Base-by-base conservation (phyloP, 805 yeast genomes). In the Wickerhamiella occidentalis region DNA sequence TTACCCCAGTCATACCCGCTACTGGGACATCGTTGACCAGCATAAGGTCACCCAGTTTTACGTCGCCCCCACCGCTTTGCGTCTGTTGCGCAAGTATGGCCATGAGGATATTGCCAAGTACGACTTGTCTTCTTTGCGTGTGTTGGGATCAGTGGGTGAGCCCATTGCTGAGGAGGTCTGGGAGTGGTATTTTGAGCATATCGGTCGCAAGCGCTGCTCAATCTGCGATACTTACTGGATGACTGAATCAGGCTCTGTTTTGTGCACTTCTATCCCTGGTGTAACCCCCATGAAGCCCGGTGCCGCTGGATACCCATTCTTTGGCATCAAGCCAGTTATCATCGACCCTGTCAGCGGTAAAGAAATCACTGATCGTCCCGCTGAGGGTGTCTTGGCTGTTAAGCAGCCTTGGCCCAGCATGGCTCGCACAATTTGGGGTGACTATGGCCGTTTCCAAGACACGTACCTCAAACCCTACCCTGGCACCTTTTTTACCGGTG, bases 221-320 rank as follows among this genome's bases (percentile, higher is more conserved):
- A 81, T 90, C 58, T 80, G 85, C 61, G 98, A 92, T 70, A 92
- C 98, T 42, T 87, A 87, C 77, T 92, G 98, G 98, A 96, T 88
- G 73, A 92, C 97, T 35, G 98, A 92, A 72, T 82, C 95, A 12
- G 98, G 98, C 50, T 83, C 96, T 30, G 96, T 90, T 64, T 74
- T 92, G 66, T 82, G 92, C 66, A 82, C 96, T 41, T 95, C 97
- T 54, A 68, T 92, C 60, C 95, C 97, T 15, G 97, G 98, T 65
- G 82, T 83, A 36, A 79, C 90, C 40, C 94, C 95, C 59, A 84
- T 92, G 55, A 92, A 92, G 68, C 97, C 98, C 21, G 98, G 98
- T 57, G 82, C 95, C 47, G 97, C 97, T 25, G 82, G 96, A 28
- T 75, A 85, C 55, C 98, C 98, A 57, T 88, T 90, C 76, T 92